These are phyloP conservation scores for Aspergillus intermedius DNA, from an alignment of 2,329 filamentous ascomycete species.

Conservation along the genomic window DNA sequence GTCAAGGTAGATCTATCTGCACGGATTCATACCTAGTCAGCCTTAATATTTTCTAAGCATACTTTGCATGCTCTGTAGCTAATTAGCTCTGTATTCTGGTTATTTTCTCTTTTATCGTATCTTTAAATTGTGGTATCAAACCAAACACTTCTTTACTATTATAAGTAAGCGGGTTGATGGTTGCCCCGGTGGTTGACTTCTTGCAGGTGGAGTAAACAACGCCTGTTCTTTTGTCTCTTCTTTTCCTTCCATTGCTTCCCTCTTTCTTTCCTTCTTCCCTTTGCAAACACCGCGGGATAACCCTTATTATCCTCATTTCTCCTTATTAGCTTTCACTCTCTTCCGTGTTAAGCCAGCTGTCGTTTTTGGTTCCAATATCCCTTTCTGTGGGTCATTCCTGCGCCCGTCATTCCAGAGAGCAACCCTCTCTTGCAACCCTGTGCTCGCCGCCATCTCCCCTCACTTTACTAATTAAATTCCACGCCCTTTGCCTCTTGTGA, in stretches of 20 bases:
- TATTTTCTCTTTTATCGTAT: neutral
- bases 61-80: too few relatives aligned
- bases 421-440: conserved; percentile 13
- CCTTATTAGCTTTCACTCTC: neutral
- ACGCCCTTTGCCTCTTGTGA: neutral
- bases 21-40: too few relatives aligned
- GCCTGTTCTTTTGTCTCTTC: conserved; percentile 1
- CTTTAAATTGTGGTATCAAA: neutral
- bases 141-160: neutral
- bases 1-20: too few relatives aligned
- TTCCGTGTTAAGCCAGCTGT: neutral
- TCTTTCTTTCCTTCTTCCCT: neutral
- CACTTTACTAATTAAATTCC: neutral
- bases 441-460: neutral
- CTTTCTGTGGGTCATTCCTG: conserved; percentile 13
- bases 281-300: neutral
- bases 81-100: too few relatives aligned
- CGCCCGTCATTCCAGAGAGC: conserved; percentile 27
- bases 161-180: conserved; percentile 1
- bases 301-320: conserved; percentile 1
- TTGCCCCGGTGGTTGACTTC: conserved; percentile 11
- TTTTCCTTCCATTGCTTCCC: neutral
- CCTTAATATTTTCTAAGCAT: too few relatives aligned
- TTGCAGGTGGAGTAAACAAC: conserved; percentile 12
- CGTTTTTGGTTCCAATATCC: conserved; percentile 11